Base-by-base conservation (phyloP, 192 early-diverging fungal genomes). In the Backusella macrospora region DNA sequence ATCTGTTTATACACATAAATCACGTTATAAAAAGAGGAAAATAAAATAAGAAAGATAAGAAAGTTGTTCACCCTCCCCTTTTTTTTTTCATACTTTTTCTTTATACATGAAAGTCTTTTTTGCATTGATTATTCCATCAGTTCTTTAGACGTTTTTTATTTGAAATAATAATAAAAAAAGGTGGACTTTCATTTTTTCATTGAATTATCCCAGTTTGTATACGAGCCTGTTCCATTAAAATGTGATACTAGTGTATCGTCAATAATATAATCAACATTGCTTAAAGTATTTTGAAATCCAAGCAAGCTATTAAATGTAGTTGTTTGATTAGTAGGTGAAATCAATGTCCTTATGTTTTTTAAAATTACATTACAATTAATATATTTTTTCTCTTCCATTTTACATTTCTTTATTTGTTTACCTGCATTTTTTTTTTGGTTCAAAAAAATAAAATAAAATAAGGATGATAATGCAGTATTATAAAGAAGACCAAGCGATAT, bases 131-230 rank as follows among this genome's bases (percentile, higher is more conserved):
- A 71, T 42, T 40, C 37, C 9, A 26, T 71, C 70, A 5, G 48
- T 55, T 18, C 70, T 39, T 0, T 42, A 71, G 4, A 62, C 52
- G 9, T 71, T 52, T 52, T 21, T 71, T 71, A 9, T 23, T 39
- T 42, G 52, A 38, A 18, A 71, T 55, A 43, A n/a, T n/a, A n/a
- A n/a, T n/a, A n/a, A n/a, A n/a, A n/a, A 71, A 71, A 9, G 55
- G 7, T 6, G 14, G 15, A 47, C 18, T 26, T 12, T 13, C 12
- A 38, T 59, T 44, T 16, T 71, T 71, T 18, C 21, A 23, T 26
- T 62, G n/a, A 55, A 71, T 62, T n/a, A n/a, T n/a, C n/a, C 70
- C 70, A 71, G 40, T 40, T 52, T 37, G 48, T 26, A 59, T 62
- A 71, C 15, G 70, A 52, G 15, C 43, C 43, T 42, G 34, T 38